These are phyloP conservation scores for Macrolepiota dolichaula DNA, from an alignment of 768 basidiomycete species.

Conservation along the genomic window DNA sequence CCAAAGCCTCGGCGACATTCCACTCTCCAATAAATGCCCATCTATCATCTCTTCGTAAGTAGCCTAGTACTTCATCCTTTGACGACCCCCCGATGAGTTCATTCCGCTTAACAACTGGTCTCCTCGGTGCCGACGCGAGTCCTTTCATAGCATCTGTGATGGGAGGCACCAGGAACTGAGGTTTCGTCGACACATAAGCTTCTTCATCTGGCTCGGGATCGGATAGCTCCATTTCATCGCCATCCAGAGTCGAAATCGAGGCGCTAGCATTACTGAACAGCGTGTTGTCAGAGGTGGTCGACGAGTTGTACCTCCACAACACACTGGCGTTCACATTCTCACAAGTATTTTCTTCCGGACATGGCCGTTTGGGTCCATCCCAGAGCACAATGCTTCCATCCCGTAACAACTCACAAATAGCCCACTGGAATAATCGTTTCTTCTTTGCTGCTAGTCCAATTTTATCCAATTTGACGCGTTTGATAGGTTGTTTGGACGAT, in stretches of 20 bases:
- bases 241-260: conserved; percentile 20
- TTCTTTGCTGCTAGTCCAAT: conserved; percentile 36
- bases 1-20: conserved; percentile 60
- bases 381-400: conserved; percentile 76
- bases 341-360: conserved; percentile 16
- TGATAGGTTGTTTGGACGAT: neutral
- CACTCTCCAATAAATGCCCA: conserved; percentile 67
- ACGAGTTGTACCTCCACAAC: conserved; percentile 48
- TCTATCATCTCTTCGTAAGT: conserved; percentile 53
- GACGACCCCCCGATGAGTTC: conserved; percentile 23
- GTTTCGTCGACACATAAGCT: conserved; percentile 61
- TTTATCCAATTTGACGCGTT: conserved; percentile 3
- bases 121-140: neutral
- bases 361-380: conserved; percentile 55
- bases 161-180: conserved; percentile 42
- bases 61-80: conserved; percentile 43
- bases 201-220: conserved; percentile 62
- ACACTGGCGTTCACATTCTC: conserved; percentile 21
- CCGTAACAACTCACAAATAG: conserved; percentile 57
- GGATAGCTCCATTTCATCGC: conserved; percentile 47
- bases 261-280: conserved; percentile 23
- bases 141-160: conserved; percentile 25
- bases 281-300: conserved; percentile 24
- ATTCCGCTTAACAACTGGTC: conserved; percentile 16
- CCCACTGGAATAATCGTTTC: conserved; percentile 68